Conservation (phyloP, 2,329 filamentous ascomycete species). For the Paraphaeosphaeria sporulosa region DNA sequence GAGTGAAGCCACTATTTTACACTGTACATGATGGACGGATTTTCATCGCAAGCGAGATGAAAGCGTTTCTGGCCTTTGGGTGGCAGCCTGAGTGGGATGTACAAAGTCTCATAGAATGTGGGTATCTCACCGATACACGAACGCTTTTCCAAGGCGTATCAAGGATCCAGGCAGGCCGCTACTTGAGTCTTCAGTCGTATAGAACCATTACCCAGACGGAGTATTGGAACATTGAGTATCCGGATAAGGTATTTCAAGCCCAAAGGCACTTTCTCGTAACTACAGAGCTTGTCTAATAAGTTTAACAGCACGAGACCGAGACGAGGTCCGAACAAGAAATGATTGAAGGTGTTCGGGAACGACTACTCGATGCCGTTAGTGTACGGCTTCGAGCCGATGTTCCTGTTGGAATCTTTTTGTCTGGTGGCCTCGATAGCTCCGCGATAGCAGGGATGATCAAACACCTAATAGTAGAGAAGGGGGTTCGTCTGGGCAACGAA, state of each 20-base stretch:
- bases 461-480: constrained; percentile 53
- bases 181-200: constrained; percentile 38
- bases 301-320: constrained; percentile 44
- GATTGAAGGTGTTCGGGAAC: constrained; percentile 58
- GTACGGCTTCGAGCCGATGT: constrained; percentile 65
- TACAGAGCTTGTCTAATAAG: not conserved
- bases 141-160: constrained; percentile 61
- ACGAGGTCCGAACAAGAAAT: constrained; percentile 59
- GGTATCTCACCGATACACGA: constrained; percentile 54
- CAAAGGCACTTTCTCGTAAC: no score
- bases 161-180: constrained; percentile 40
- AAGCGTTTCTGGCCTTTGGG: constrained; percentile 61
- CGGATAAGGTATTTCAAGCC: constrained; percentile 57
- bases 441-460: constrained; percentile 64
- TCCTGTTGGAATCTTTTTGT: constrained; percentile 64
- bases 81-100: constrained; percentile 64
- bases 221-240: constrained; percentile 64
- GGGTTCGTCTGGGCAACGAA: constrained; percentile 53
- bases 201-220: constrained; percentile 49
- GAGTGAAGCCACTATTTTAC: constrained; percentile 66
- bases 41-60: constrained; percentile 56
- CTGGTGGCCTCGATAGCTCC: constrained; percentile 66
- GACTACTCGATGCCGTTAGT: constrained; percentile 61
- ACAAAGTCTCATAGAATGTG: constrained; percentile 52
- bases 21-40: constrained; percentile 53